Base-by-base conservation (phyloP, 768 basidiomycete species). In the Heimioporus sp. region DNA sequence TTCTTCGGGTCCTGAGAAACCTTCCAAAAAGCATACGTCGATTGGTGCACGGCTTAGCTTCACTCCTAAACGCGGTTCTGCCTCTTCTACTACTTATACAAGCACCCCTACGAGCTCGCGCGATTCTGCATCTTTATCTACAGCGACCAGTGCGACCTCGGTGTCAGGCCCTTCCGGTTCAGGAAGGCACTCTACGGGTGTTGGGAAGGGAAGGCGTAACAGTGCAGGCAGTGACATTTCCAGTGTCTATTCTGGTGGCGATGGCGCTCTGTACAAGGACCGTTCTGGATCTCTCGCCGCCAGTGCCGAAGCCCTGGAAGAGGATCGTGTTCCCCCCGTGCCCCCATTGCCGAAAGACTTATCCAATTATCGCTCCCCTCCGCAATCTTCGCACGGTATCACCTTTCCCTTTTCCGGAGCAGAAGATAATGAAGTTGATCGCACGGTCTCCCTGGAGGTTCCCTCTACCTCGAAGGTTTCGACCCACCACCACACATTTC, bases 341-440 rank as follows among this genome's bases (percentile, higher is more conserved):
- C 94, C 93, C 34, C 94, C 93, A 35, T 73, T 97, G 24, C 93
- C 93, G 39, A 95, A 97, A 73, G 91, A 93, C 62, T 69, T 93
- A 49, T 84, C 86, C n/a, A 82, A 72, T 19, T 90, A 84, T 71
- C 84, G 83, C 47, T 85, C 87, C 1, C 87, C 87, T 20, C 83
- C 82, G 16, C 71, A 79, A 19, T 79, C 83, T 16, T 78, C 87
- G 16, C 72, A 83, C 21, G 74, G 76, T 40, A 70, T 81, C 46
- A 63, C 73, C 17, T 81, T 83, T 58, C 80, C 86, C 30, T 61
- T 73, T 42, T 64, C 71, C 38, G 67, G 66, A 46, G 72, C 64
- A 48, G 78, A 77, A 51, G 83, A 80, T 21, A 69, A 60, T 53
- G 77, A 78, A 36, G 60, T 72, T 48, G 80, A 76, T 54, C 80